Percentiles rank a stretch among this genome's conserved stretches.
Conservation (phyloP, 163 green algal species). For the Chlamydomonas reinhardtii region DNA sequence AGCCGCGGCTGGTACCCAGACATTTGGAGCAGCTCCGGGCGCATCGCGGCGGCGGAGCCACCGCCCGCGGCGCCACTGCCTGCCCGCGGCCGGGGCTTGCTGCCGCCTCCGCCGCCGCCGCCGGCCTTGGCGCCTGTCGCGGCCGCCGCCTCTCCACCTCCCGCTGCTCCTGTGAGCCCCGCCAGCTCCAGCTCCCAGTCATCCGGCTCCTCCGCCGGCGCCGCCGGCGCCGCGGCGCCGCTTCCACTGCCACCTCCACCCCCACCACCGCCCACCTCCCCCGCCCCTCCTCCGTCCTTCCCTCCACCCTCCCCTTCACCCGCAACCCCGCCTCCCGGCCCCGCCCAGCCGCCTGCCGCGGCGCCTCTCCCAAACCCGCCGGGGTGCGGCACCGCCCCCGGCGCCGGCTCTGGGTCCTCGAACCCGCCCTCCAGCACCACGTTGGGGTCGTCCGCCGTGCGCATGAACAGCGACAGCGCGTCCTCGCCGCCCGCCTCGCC, state of each 20-base stretch:
- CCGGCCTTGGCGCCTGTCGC: not conserved
- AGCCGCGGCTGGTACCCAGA: slow-evolving; percentile 28
- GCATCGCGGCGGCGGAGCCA: not conserved
- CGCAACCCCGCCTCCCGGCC: not conserved
- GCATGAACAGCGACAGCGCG: not conserved
- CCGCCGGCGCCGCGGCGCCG: not conserved
- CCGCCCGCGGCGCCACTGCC: not conserved
- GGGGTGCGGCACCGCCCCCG: not conserved
- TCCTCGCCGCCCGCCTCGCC: not conserved
- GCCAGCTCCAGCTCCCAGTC: slow-evolving; percentile 21
- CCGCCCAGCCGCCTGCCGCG: not conserved
- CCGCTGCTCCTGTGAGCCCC: too few relatives aligned
- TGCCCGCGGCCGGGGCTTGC: not conserved
- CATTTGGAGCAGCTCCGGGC: slow-evolving; percentile 23
- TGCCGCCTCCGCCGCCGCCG: too few relatives aligned
- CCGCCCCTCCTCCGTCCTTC: not conserved
- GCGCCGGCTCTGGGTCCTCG: not conserved
- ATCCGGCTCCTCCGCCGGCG: not conserved
- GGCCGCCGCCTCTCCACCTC: not conserved
- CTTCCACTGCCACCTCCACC: not conserved
- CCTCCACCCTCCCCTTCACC: not conserved
- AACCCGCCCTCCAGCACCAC: slow-evolving; percentile 25
- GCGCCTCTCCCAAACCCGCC: not conserved
- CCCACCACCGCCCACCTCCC: not conserved
- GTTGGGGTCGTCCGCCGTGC: not conserved